Evolutionary conservation across 306 rosid species (phyloP), one percentile per base, ranked within the genome.

Genomic region (Oemleria cerasiformis): DNA sequence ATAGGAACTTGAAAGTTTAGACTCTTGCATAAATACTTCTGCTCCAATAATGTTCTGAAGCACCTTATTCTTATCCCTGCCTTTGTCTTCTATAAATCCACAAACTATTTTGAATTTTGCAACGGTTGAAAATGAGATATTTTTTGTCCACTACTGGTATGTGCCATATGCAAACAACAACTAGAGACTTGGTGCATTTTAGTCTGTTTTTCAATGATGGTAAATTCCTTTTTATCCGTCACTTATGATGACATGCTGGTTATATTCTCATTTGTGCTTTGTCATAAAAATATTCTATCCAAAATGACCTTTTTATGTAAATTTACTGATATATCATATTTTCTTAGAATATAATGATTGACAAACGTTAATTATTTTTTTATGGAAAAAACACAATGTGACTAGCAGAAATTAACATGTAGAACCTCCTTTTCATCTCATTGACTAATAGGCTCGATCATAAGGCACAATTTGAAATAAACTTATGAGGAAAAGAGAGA

Each of bases 351-450:
- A 25, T 25, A 30, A 1, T 30, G 3, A 30, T 30, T 30, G 36
- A 2, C 36, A 30, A 30, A 30, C 3, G 36, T 30, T 30, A 30
- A 30, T 30, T n/a, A n/a, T 30, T 30, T 30, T 30, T 30, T 30
- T 30, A 30, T 30, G 36, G 36, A 30, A 30, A 4, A 30, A 30
- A 30, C 36, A 30, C 36, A 30, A 30, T 30, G 36, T 30, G 64
- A 61, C 17, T 61, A 15, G 16, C 23, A 61, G 23, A 61, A 61
- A 61, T 15, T 38, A 63, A 73, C 34, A 10, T 60, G 6, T 70
- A 40, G 62, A 76, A 72, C 68, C 47, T 73, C 73, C 53, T 70
- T 70, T 44, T 42, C 53, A 70, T 55, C 43, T 62, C 75, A 60
- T 51, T 61, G 49, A 23, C 51, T 68, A 64, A 41, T 80, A 72